Evolutionary conservation across 805 yeast genomes (phyloP).

Genomic region (Candida ponderosae): DNA sequence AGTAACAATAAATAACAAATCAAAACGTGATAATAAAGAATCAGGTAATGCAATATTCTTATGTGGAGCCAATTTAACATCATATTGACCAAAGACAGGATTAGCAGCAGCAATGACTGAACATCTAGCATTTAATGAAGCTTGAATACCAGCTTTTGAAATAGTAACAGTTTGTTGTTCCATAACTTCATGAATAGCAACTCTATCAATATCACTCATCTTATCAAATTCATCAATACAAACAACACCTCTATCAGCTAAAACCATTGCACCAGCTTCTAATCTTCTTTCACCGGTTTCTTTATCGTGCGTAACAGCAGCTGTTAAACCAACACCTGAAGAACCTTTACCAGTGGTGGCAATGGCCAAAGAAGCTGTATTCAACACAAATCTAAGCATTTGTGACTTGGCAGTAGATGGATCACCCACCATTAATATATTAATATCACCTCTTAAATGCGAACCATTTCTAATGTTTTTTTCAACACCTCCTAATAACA

Average conservation of each 20-base stretch:
- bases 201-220: constrained; percentile 95
- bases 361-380: constrained; percentile 91
- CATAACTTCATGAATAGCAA: constrained; percentile 99
- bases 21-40: constrained; percentile 93
- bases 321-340: constrained; percentile 99
- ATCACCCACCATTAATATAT: constrained; percentile 94
- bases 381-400: constrained; percentile 85
- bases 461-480: constrained; percentile 92
- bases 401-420: constrained; percentile 98
- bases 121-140: constrained; percentile 93
- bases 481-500: constrained; percentile 91
- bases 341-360: constrained; percentile 99
- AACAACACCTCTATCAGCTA: constrained; percentile 94
- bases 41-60: constrained; percentile 96
- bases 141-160: constrained; percentile 97
- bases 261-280: constrained; percentile 99
- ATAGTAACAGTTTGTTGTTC: constrained; percentile 98
- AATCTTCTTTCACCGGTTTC: constrained; percentile 95
- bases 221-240: constrained; percentile 99
- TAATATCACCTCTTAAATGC: constrained; percentile 96
- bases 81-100: constrained; percentile 95
- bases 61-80: constrained; percentile 92
- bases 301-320: constrained; percentile 93
- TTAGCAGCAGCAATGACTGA: constrained; percentile 97
- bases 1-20: constrained; percentile 88